Evolutionary conservation across 352 stramenopile genomes (phyloP), one percentile per base, ranked within the genome.

Genomic region (Globisporangium middletonii): DNA sequence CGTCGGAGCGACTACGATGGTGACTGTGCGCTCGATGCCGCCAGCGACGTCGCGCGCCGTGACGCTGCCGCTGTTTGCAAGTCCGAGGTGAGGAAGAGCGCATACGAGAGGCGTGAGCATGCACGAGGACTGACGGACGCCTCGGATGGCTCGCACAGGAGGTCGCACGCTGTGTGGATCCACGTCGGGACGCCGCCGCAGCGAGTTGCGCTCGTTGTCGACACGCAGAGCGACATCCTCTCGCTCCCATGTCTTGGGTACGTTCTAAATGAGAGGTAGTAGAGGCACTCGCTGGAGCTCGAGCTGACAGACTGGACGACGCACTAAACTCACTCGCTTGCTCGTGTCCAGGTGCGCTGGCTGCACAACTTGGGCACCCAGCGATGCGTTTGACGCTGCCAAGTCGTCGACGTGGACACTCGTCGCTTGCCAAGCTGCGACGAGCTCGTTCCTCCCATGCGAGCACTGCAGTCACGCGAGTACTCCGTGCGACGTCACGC

Each of bases 151-250:
- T 7, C 7, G 33, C 7, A 9, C 33, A 38, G 33, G 6, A 59
- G 53, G 28, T 37, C 80, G 35, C 82, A 94, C 59, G 92, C 88
- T 53, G 81, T 79, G 18, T 92, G 79, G 80, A 71, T 91, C 15
- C 90, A 89, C 63, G 82, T 72, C 13, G 84, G 84, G 16, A 88
- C 78, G 2, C 84, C 84, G 9, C 79, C 84, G 3, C 84, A 94
- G 59, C 68, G 80, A 60, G 77, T 80, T 16, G 89, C 80, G 5
- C 72, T 94, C 52, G 86, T 89, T 58, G 67, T 77, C 0, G 83
- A 91, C 67, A 94, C 82, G 6, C 80, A 79, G 30, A 92, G 82
- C 59, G 71, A 67, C 47, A 64, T 90, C 51, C 78, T 89, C 60
- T 75, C 79, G 11, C 88, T 94, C 50, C 82, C 84, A 9, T 94